Percentiles rank a stretch among this genome's conserved stretches.
phyloP scores from a whole-genome alignment of 108 stramenopile species.

The Cyclotella choctawhatcheeana region DNA sequence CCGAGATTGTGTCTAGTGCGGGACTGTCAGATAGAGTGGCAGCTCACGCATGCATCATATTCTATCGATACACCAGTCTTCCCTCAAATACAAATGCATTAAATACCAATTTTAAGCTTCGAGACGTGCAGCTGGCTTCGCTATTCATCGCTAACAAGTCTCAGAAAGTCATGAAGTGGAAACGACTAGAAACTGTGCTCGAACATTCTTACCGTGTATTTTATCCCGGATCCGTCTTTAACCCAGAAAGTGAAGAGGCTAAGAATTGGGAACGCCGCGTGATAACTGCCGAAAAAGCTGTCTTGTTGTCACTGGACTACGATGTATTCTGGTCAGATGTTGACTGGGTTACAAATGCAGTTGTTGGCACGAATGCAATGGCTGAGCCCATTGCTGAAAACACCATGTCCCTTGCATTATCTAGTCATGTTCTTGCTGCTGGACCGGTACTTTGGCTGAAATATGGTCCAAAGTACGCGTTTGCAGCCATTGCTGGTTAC shows the following conservation, averaged over 20 bases:
- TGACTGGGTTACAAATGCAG: constrained; percentile 70
- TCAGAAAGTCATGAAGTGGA: constrained; percentile 81
- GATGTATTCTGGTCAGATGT: constrained; percentile 82
- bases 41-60: constrained; percentile 74
- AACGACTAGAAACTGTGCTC: constrained; percentile 70
- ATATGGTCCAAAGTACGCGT: constrained; percentile 81
- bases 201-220: constrained; percentile 74
- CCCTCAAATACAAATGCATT: constrained; percentile 29
- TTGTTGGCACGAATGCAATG: constrained; percentile 45
- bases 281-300: constrained; percentile 63
- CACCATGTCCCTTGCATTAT: constrained; percentile 60
- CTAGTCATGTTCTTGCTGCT: constrained; percentile 75
- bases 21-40: constrained; percentile 57
- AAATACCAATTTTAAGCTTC: constrained; percentile 60
- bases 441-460: constrained; percentile 80
- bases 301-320: constrained; percentile 67
- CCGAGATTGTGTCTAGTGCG: constrained; percentile 63
- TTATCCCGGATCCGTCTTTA: constrained; percentile 71
- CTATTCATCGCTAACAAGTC: constrained; percentile 86
- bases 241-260: constrained; percentile 72
- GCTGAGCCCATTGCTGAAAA: constrained; percentile 62
- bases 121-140: constrained; percentile 75
- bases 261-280: constrained; percentile 77
- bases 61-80: constrained; percentile 77
- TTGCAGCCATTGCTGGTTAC: constrained; percentile 76